These are phyloP conservation scores for Cryptococcus neoformans DNA, from an alignment of 1,284 basidiomycete species.

Conservation along the genomic window DNA sequence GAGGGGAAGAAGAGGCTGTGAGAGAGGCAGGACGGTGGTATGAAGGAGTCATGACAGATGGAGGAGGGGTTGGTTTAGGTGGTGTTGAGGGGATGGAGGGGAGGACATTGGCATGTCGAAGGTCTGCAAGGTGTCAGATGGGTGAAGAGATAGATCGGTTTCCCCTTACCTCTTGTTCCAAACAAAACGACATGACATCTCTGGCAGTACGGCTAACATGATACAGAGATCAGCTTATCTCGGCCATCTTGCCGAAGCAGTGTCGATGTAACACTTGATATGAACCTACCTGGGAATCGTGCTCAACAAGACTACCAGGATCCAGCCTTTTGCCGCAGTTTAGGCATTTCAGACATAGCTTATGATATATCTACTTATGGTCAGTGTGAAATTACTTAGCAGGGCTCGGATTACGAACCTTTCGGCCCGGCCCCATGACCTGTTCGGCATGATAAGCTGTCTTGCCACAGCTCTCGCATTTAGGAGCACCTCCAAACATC, in stretches of 20 bases:
- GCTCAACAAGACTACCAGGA: slow-evolving; percentile 45
- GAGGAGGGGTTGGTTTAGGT: slow-evolving; percentile 13
- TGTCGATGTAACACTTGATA: no score
- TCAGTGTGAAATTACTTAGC: neutral
- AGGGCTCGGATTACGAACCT: slow-evolving; percentile 24
- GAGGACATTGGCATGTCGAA: slow-evolving; percentile 37
- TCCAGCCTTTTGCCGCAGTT: slow-evolving; percentile 49
- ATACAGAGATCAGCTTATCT: neutral
- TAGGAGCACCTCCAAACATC: slow-evolving; percentile 34
- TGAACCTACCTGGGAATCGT: slow-evolving; percentile 42
- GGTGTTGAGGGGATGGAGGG: slow-evolving; percentile 4
- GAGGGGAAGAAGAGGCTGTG: slow-evolving; percentile 10
- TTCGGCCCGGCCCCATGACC: slow-evolving; percentile 47
- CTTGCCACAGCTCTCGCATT: slow-evolving; percentile 42
- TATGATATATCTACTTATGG: slow-evolving; percentile 47
- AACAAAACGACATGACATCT: slow-evolving; percentile 46
- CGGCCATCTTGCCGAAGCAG: neutral
- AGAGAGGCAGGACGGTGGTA: slow-evolving; percentile 14
- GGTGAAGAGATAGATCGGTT: neutral
- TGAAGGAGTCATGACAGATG: slow-evolving; percentile 1
- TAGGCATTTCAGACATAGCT: slow-evolving; percentile 49
- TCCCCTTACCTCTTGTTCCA: slow-evolving; percentile 40
- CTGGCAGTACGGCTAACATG: slow-evolving; percentile 41
- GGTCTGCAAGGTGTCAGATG: slow-evolving; percentile 26
- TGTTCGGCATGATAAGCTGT: slow-evolving; percentile 51